phyloP scores from a whole-genome alignment of 306 rosid genomes.

The Spatholobus suberectus region DNA sequence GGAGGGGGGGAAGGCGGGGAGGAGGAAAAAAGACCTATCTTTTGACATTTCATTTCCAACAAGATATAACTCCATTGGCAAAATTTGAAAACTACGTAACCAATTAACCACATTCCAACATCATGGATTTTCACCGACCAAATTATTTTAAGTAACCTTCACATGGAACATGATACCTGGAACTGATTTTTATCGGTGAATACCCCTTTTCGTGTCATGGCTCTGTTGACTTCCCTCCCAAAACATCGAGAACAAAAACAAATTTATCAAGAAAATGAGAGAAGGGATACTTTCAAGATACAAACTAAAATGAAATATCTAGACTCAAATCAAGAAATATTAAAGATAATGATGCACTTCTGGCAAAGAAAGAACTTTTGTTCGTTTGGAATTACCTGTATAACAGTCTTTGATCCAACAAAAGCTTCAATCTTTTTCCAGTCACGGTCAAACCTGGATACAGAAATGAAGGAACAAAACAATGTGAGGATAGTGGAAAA shows the following conservation, averaged over 20 bases:
- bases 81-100: not conserved
- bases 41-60: not conserved
- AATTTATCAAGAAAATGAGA: not conserved
- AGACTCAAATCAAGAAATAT: not conserved
- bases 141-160: not conserved
- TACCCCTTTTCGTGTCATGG: slow-evolving; percentile 8
- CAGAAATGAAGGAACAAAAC: not conserved
- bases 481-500: not conserved
- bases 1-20: too few species aligned
- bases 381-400: slow-evolving; percentile 61
- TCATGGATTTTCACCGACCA: not conserved
- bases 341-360: not conserved
- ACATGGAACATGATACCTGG: not conserved
- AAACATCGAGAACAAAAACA: not conserved
- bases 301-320: slow-evolving; percentile 1
- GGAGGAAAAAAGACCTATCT: not conserved
- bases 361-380: not conserved
- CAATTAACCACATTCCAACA: slow-evolving; percentile 1
- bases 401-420: slow-evolving; percentile 82
- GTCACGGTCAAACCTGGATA: slow-evolving; percentile 81
- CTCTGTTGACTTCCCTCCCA: slow-evolving; percentile 4
- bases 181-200: not conserved
- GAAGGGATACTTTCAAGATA: not conserved
- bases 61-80: not conserved
- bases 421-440: slow-evolving; percentile 95